Evolutionary conservation across 139 green algal species (phyloP).

Genomic region (Chlamydomonas sp.): DNA sequence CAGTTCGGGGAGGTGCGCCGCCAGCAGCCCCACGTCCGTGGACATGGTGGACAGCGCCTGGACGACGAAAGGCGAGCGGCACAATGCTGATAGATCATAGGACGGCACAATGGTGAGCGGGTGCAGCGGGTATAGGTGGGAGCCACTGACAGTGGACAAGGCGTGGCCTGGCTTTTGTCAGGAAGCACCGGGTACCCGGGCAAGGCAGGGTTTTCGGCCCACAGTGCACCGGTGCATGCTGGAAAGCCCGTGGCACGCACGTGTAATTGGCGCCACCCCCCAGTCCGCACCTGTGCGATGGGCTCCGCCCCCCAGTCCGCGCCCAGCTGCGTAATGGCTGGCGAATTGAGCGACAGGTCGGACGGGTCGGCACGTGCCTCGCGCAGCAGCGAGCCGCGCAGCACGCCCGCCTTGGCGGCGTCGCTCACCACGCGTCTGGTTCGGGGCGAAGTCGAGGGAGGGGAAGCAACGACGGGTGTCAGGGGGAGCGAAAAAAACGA

Average conservation of each 20-base stretch:
- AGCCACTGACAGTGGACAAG: no score
- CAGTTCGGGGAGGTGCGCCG: constrained; percentile 76
- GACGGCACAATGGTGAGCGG: background rate
- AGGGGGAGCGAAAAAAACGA: background rate
- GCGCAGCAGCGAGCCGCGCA: constrained; percentile 32
- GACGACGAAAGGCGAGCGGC: background rate
- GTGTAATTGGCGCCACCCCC: no score
- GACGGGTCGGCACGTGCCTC: constrained; percentile 26
- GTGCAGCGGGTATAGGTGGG: no score
- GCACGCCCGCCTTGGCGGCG: constrained; percentile 48
- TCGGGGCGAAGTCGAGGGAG: background rate
- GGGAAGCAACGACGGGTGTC: background rate
- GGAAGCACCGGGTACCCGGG: no score
- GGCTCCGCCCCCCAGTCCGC: constrained; percentile 72
- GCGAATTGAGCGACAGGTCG: constrained; percentile 11
- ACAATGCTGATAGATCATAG: background rate
- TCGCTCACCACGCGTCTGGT: constrained; percentile 44
- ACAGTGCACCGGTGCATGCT: no score
- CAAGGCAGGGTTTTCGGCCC: no score
- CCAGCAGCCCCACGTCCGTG: constrained; percentile 69
- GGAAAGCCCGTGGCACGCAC: no score
- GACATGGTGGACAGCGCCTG: constrained; percentile 69
- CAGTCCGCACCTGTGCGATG: constrained; percentile 41
- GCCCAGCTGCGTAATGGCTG: constrained; percentile 8
- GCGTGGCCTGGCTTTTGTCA: no score